Percentiles rank a stretch among this genome's conserved stretches.
Evolutionary conservation across 768 basidiomycete genomes (phyloP).

Genomic region (Mycena vulgaris): DNA sequence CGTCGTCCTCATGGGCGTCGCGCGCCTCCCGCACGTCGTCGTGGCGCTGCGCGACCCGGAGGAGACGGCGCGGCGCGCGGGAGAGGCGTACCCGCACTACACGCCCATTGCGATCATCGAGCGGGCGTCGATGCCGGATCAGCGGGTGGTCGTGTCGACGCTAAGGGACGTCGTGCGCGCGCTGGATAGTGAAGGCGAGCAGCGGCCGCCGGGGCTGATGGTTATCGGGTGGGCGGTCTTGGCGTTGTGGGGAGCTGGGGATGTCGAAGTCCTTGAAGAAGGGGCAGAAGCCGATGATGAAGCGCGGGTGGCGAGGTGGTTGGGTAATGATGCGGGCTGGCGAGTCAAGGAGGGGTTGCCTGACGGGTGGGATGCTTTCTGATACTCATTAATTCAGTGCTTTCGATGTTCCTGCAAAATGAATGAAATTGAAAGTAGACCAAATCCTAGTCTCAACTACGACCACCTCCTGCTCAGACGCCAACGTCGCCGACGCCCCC

Average conservation of each 20-base stretch:
- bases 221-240: constrained; percentile 94
- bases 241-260: constrained; percentile 80
- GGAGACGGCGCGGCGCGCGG: constrained; percentile 49
- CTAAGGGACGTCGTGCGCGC: constrained; percentile 79
- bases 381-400: no score
- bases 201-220: constrained; percentile 97
- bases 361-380: constrained; percentile 53
- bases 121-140: constrained; percentile 94
- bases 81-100: constrained; percentile 76
- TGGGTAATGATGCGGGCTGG: constrained; percentile 71
- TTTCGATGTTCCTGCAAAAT: no score
- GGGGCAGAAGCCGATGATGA: constrained; percentile 60
- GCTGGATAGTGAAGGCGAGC: constrained; percentile 83
- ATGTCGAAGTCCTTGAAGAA: constrained; percentile 80
- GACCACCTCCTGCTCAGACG: background rate
- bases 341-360: constrained; percentile 76
- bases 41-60: constrained; percentile 62
- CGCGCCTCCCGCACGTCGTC: constrained; percentile 82
- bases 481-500: background rate
- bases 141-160: constrained; percentile 87
- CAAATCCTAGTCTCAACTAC: background rate
- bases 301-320: constrained; percentile 70
- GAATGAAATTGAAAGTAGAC: background rate
- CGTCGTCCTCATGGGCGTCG: constrained; percentile 95
- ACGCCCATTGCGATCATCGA: constrained; percentile 95